phyloP scores from a whole-genome alignment of 345 rosid species.

The Corchorus olitorius region DNA sequence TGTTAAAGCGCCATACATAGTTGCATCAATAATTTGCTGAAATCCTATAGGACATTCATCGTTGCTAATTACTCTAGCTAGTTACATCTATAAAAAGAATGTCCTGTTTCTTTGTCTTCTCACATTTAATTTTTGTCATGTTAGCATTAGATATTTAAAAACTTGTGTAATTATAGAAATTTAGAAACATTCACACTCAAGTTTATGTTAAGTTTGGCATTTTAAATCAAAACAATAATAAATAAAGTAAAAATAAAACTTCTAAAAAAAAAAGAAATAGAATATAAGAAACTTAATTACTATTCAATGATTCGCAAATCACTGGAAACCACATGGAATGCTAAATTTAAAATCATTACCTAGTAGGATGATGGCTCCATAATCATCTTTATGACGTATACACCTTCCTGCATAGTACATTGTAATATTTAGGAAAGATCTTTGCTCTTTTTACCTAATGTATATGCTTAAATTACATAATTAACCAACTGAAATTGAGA shows the following conservation, averaged over 20 bases:
- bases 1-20: not conserved
- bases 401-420: constrained; percentile 71
- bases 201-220: not conserved
- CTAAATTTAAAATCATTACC: constrained; percentile 45
- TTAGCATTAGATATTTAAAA: not conserved
- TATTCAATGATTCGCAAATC: not conserved
- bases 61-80: not conserved
- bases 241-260: not conserved
- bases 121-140: not conserved
- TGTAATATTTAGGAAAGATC: not conserved
- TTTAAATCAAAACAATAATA: not conserved
- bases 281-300: not conserved
- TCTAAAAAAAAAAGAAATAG: not conserved
- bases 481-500: not conserved
- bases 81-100: not conserved
- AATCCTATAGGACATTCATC: not conserved
- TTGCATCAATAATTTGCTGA: not conserved
- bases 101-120: not conserved
- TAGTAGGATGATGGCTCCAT: constrained; percentile 89
- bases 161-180: not conserved
- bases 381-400: constrained; percentile 83
- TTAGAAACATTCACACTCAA: constrained; percentile 1
- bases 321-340: not conserved
- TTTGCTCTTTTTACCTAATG: not conserved
- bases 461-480: constrained; percentile 3